Evolutionary conservation across 306 rosid genomes (phyloP), one percentile per base, ranked within the genome.

Genomic region (Cicer arietinum): DNA sequence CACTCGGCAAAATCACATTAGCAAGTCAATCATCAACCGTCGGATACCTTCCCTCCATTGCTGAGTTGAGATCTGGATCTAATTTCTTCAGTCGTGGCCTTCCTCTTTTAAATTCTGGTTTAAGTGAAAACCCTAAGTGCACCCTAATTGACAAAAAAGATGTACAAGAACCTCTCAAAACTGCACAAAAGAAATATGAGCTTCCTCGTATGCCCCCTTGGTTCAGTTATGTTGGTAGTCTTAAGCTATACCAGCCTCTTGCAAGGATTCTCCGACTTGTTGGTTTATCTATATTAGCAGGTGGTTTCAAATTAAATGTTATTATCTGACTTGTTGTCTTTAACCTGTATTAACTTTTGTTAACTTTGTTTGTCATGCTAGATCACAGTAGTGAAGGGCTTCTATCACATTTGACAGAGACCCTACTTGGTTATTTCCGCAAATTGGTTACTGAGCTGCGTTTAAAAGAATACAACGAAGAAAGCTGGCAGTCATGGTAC

Each of bases 121-220:
- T 76, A 65, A 80, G 82, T 54, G 89, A 77, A 77, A 73, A 75
- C 73, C 70, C 89, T 25, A 85, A 67, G 80, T 35, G 42, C 74
- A 66, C 48, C 43, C 76, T 66, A 53, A 76, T 84, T 86, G 86
- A 73, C 84, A 90, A 88, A 65, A 84, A 80, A 60, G 76, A 51
- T 75, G 14, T 71, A 71, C 84, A 81, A 63, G 73, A 81, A 51
- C 67, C 69, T 22, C 64, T 59, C 58, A 74, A 79, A 67, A 67
- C 47, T 68, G 69, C 72, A 53, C 82, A 78, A 77, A 79, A 78
- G 77, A 80, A 65, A 45, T 85, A 81, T 50, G 89, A 84, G 74
- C 91, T 94, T 80, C 97, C 98, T 22, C 90, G 86, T 69, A 90
- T 90, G 96, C 98, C 98, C 84, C 94, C 98, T 75, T 94, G 98